These are phyloP conservation scores for Solanum paucissectum DNA, from an alignment of 257 asterid genomes.

Conservation along the genomic window DNA sequence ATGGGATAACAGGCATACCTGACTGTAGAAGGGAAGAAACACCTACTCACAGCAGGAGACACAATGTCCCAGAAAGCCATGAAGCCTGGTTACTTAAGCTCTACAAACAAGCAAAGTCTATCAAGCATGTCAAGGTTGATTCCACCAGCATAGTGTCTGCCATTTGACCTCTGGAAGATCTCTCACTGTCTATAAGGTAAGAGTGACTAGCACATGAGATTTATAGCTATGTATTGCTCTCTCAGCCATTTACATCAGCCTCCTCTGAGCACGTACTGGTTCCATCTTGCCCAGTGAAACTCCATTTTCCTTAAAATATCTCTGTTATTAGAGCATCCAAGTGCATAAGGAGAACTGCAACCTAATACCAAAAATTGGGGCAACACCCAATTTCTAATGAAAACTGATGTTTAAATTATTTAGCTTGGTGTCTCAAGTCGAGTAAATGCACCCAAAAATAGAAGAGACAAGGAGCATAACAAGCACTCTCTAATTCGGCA, in stretches of 20 bases:
- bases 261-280: conserved; percentile 33
- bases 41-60: background rate
- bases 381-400: background rate
- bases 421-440: background rate
- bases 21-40: background rate
- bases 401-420: background rate
- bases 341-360: background rate
- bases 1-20: conserved; percentile 1
- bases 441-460: background rate
- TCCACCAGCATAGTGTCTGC: conserved; percentile 7
- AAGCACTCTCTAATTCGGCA: background rate
- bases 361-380: background rate
- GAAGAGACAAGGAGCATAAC: background rate
- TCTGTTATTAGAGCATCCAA: background rate
- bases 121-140: conserved; percentile 15
- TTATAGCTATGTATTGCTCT: conserved; percentile 9
- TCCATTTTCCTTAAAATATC: background rate
- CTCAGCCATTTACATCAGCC: conserved; percentile 27
- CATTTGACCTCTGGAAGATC: conserved; percentile 17
- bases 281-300: conserved; percentile 1
- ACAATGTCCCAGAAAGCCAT: conserved; percentile 25
- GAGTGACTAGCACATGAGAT: background rate
- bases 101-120: conserved; percentile 19
- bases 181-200: background rate
- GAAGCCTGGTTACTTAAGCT: conserved; percentile 36